Evolutionary conservation across 2,329 filamentous ascomycete species (phyloP).

Genomic region (Venturia asperata): DNA sequence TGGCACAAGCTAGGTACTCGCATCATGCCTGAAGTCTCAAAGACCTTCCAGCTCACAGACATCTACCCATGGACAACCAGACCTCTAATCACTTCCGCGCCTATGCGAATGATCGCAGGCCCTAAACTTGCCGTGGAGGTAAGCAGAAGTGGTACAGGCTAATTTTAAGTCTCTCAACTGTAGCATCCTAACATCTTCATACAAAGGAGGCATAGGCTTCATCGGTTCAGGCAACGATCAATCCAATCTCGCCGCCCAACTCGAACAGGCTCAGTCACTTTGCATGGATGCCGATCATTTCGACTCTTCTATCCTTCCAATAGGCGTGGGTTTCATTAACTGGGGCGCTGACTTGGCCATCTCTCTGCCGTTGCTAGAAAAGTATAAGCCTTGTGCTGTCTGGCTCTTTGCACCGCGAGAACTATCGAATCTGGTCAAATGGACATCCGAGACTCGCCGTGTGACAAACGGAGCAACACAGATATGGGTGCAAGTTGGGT

Average conservation of each 20-base stretch:
- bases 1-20: background rate
- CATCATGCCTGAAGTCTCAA: background rate
- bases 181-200: background rate
- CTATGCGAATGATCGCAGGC: constrained; percentile 59
- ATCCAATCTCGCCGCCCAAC: constrained; percentile 29
- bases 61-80: constrained; percentile 51
- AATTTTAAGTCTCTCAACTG: background rate
- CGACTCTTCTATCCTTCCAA: constrained; percentile 34
- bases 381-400: constrained; percentile 51
- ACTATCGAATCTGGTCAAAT: constrained; percentile 31
- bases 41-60: background rate
- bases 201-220: constrained; percentile 41
- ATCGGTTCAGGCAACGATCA: constrained; percentile 39
- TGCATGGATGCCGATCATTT: constrained; percentile 16
- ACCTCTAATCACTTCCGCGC: constrained; percentile 56
- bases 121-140: constrained; percentile 53
- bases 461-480: constrained; percentile 34
- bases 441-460: constrained; percentile 28
- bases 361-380: constrained; percentile 45
- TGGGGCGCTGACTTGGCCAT: constrained; percentile 41
- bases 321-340: constrained; percentile 58
- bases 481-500: constrained; percentile 57
- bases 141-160: constrained; percentile 42
- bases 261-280: constrained; percentile 26
- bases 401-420: constrained; percentile 60